Conservation (phyloP, 805 yeast genomes). For the Hanseniaspora valbyensis region DNA sequence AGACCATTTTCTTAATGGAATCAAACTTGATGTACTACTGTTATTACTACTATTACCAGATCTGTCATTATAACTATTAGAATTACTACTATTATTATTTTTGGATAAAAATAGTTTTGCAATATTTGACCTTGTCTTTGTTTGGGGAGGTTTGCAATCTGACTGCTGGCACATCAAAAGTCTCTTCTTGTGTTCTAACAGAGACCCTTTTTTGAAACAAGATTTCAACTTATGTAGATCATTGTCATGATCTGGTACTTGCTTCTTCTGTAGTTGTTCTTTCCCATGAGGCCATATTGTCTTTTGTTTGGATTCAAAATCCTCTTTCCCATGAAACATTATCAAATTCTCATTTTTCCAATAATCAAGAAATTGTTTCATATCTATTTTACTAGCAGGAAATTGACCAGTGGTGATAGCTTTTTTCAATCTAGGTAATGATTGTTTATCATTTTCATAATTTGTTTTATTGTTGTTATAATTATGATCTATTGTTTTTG, state of each 20-base stretch:
- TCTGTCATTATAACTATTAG: neutral
- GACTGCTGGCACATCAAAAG: neutral
- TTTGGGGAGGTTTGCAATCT: neutral
- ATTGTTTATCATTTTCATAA: neutral
- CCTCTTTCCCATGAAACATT: neutral
- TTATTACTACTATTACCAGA: neutral
- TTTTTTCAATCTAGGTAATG: neutral
- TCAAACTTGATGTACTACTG: slow-evolving; percentile 23
- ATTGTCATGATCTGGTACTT: neutral
- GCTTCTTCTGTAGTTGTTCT: no score
- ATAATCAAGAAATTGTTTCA: slow-evolving; percentile 7
- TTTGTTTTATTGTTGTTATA: neutral
- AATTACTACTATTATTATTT: no score
- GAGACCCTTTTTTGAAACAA: slow-evolving; percentile 7
- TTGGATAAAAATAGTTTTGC: slow-evolving; percentile 3
- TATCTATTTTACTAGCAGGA: neutral
- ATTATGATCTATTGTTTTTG: neutral
- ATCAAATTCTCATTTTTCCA: slow-evolving; percentile 11
- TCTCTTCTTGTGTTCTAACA: slow-evolving; percentile 1
- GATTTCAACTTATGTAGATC: neutral
- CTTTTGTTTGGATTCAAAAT: no score
- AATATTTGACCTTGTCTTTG: slow-evolving; percentile 2
- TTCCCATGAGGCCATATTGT: no score
- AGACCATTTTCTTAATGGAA: slow-evolving; percentile 28
- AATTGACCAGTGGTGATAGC: slow-evolving; percentile 10